Conservation (phyloP, 2,329 filamentous ascomycete genomes). For the Bertia moriformis region DNA sequence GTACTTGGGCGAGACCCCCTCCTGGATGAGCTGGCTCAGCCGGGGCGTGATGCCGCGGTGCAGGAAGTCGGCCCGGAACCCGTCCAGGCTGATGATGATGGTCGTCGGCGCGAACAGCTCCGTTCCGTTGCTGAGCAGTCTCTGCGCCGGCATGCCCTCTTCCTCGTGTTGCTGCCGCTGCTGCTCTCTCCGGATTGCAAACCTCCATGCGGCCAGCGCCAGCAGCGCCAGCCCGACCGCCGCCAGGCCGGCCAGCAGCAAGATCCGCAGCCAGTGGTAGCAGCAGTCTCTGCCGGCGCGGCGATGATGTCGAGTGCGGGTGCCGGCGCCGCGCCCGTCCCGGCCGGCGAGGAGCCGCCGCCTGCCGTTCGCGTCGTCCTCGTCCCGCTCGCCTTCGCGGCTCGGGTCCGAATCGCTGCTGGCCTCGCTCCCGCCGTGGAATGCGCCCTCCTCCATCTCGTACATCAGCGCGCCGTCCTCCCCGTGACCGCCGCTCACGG, state of each 20-base stretch:
- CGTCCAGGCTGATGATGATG: conserved; percentile 83
- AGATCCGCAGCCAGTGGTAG: conserved; percentile 38
- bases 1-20: not conserved
- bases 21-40: conserved; percentile 56
- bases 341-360: conserved; percentile 31
- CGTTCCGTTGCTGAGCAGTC: conserved; percentile 62
- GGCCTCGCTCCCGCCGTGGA: conserved; percentile 51
- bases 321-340: conserved; percentile 30
- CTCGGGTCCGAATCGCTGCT: too few relatives aligned
- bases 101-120: conserved; percentile 82
- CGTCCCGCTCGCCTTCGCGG: too few relatives aligned
- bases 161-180: conserved; percentile 17
- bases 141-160: conserved; percentile 7
- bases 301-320: too few relatives aligned
- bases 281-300: too few relatives aligned
- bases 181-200: conserved; percentile 35
- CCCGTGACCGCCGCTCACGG: too few relatives aligned
- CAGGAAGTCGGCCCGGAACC: conserved; percentile 88
- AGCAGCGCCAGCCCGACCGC: conserved; percentile 38
- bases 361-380: conserved; percentile 43
- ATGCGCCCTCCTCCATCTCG: conserved; percentile 73
- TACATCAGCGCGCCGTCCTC: conserved; percentile 71
- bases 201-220: conserved; percentile 40
- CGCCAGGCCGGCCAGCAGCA: conserved; percentile 36
- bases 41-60: conserved; percentile 70